Percentiles rank a stretch among this genome's conserved stretches.
These are phyloP conservation scores for Calonectria naviculata DNA, from an alignment of 2,329 filamentous ascomycete species.

Conservation along the genomic window DNA sequence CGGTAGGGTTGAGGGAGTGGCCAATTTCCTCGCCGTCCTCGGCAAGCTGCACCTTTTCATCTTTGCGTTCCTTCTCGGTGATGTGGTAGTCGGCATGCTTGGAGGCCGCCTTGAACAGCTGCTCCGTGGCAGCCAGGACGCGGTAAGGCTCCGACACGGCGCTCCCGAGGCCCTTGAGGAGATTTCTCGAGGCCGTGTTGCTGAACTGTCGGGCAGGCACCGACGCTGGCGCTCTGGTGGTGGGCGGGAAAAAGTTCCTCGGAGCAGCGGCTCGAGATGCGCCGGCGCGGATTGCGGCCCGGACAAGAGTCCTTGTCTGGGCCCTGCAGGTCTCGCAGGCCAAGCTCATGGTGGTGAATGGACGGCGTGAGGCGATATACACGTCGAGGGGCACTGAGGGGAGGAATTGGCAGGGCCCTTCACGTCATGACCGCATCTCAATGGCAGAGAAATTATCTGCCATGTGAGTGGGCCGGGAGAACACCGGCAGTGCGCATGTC, in stretches of 20 bases:
- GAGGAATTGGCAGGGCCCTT: slow-evolving; percentile 32
- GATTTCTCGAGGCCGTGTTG: slow-evolving; percentile 45
- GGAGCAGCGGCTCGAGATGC: slow-evolving; percentile 40
- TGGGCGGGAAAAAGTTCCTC: slow-evolving; percentile 32
- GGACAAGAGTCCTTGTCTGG: slow-evolving; percentile 55
- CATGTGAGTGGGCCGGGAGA: slow-evolving; percentile 42
- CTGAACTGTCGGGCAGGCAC: slow-evolving; percentile 48
- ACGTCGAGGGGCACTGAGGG: slow-evolving; percentile 16
- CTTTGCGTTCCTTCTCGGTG: slow-evolving; percentile 72
- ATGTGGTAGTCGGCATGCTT: slow-evolving; percentile 82
- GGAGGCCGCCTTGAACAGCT: slow-evolving; percentile 81
- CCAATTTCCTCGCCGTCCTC: slow-evolving; percentile 87
- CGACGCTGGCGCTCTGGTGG: slow-evolving; percentile 17
- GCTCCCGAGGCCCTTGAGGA: slow-evolving; percentile 48
- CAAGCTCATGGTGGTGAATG: slow-evolving; percentile 42
- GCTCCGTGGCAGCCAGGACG: slow-evolving; percentile 82
- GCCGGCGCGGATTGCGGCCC: slow-evolving; percentile 45
- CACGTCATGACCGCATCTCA: slow-evolving; percentile 45
- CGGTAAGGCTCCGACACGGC: slow-evolving; percentile 68
- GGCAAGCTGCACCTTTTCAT: slow-evolving; percentile 75
- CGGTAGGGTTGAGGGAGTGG: slow-evolving; percentile 41
- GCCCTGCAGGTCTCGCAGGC: slow-evolving; percentile 61
- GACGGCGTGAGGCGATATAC: neutral
- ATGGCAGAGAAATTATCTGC: slow-evolving; percentile 34
- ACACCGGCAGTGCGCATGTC: slow-evolving; percentile 29